Evolutionary conservation across 495 filamentous ascomycete genomes (phyloP), one percentile per base, ranked within the genome.

Genomic region (Xylaria nigripes): DNA sequence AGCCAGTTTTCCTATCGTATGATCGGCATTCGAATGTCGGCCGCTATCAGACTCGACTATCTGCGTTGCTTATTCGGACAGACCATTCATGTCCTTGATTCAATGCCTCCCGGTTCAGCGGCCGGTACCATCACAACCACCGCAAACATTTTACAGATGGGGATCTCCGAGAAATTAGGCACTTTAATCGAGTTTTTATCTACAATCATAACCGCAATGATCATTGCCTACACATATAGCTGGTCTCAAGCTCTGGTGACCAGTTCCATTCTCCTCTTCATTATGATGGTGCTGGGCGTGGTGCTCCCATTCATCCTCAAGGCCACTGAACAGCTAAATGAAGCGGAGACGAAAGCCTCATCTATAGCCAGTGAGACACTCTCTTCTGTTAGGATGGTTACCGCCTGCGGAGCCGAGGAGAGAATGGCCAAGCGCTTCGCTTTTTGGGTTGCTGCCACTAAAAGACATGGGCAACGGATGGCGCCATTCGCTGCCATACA

Each of bases 401-500:
- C 78, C 12, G 82, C 83, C 5, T 86, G 83, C 61, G 81, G 83
- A 25, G 84, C 83, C 23, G 77, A 86, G 61, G 57, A 64, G 22
- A 75, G 75, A 18, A 67, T 85, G 32, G 61, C 70, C 1, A 62
- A 64, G 38, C 75, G 74, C 15, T 85, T 84, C 59, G 48, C 68
- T 1, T 65, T 69, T 3, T 83, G 82, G 76, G 70, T 85, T n/a
- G 70, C 77, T 13, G 74, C 81, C 46, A 76, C 81, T 6, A 79
- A 69, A 32, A 70, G 67, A 24, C 73, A 76, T 21, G 80, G 80
- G 6, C 65, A 74, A 36, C 73, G 65, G 46, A 69, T 62, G 48
- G 62, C 70, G 22, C 81, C 81, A 3, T 59, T 82, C 18, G 56
- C 78, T 9, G 61, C 67, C 19, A 29, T 57, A 42, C 72, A 77